These are phyloP conservation scores for Globisporangium okanoganense DNA, from an alignment of 352 stramenopile genomes.

Conservation along the genomic window DNA sequence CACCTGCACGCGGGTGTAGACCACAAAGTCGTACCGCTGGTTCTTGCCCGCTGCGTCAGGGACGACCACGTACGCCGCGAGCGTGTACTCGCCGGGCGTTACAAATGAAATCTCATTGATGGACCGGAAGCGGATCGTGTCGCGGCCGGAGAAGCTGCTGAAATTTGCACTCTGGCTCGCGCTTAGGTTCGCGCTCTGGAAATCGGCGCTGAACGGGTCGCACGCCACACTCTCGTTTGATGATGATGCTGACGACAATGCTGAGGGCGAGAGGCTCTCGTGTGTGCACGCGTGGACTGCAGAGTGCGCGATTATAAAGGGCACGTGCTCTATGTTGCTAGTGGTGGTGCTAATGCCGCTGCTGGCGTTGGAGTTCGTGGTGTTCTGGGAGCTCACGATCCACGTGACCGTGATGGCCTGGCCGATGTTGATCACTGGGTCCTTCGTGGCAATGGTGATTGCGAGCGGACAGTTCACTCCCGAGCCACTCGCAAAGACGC, in stretches of 20 bases:
- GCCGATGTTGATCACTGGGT: conserved; percentile 1
- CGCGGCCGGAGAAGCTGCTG: conserved; percentile 8
- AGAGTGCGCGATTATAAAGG: conserved; percentile 12
- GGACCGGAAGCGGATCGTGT: conserved; percentile 19
- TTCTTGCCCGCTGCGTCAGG: background rate
- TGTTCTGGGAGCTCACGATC: conserved; percentile 15
- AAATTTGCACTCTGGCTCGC: conserved; percentile 19
- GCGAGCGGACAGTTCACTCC: conserved; percentile 22
- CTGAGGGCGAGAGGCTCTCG: background rate
- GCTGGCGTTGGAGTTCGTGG: background rate
- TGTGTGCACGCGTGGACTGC: conserved; percentile 20
- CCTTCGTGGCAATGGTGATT: conserved; percentile 4
- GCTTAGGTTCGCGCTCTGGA: conserved; percentile 18
- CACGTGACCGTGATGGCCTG: conserved; percentile 16
- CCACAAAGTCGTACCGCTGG: conserved; percentile 32
- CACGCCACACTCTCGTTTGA: conserved; percentile 8
- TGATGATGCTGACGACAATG: background rate
- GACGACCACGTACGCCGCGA: conserved; percentile 36
- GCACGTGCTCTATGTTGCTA: background rate
- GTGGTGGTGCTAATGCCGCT: background rate
- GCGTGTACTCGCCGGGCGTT: conserved; percentile 19
- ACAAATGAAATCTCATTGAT: conserved; percentile 23
- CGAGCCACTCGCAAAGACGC: conserved; percentile 13
- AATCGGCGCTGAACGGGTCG: conserved; percentile 18
- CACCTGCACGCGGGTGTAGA: conserved; percentile 17